Evolutionary conservation across 2,329 filamentous ascomycete genomes (phyloP).

Genomic region (Calonectria pseudoreteaudii): DNA sequence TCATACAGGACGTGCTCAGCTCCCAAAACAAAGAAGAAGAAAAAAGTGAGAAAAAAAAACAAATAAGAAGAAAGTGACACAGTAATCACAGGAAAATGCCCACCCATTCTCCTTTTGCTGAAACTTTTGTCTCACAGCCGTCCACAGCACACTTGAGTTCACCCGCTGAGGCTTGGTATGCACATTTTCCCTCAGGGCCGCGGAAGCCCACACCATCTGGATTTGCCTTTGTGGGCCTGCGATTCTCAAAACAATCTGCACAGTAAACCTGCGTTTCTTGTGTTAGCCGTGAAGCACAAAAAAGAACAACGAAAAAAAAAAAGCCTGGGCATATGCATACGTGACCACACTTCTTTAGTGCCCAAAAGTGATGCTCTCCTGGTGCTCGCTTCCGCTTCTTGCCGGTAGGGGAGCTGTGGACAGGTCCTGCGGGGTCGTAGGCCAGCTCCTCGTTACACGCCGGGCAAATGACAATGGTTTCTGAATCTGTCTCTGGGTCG

Average conservation of each 20-base stretch:
- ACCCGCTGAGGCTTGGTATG: constrained; percentile 29
- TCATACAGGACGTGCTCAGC: not conserved
- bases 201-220: constrained; percentile 54
- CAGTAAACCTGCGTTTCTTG: constrained; percentile 67
- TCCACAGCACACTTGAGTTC: constrained; percentile 68
- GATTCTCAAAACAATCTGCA: constrained; percentile 69
- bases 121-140: constrained; percentile 65
- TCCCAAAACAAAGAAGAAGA: not conserved
- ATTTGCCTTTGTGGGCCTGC: constrained; percentile 54
- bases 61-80: not conserved
- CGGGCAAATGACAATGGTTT: constrained; percentile 83
- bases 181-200: constrained; percentile 43
- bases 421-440: constrained; percentile 67
- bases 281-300: constrained; percentile 13
- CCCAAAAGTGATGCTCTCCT: constrained; percentile 90
- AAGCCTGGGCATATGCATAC: constrained; percentile 61
- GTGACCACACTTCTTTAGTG: constrained; percentile 90
- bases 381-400: constrained; percentile 61
- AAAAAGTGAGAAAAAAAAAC: not conserved
- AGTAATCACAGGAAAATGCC: constrained; percentile 66
- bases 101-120: constrained; percentile 68
- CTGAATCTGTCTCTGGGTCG: constrained; percentile 61
- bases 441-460: constrained; percentile 89
- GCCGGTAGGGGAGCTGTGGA: constrained; percentile 30
- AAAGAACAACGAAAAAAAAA: not conserved